A percentile compares a stretch with the other conserved stretches of the same genome.
Evolutionary conservation across 2,329 filamentous ascomycete genomes (phyloP).

Genomic region (Nakataea oryzae): DNA sequence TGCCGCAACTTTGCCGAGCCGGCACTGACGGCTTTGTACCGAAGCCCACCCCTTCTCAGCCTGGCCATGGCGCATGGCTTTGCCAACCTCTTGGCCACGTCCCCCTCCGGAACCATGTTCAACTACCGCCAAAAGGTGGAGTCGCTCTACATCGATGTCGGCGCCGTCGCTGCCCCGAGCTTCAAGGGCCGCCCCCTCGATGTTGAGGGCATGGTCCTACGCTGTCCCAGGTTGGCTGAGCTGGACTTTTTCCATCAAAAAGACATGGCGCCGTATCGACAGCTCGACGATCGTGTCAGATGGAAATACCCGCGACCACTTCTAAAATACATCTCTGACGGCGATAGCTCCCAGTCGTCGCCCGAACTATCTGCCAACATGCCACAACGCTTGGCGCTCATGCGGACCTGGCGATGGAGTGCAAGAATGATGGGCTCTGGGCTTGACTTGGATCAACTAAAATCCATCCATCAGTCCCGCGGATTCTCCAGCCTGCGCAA

Average conservation of each 20-base stretch:
- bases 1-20: constrained; percentile 62
- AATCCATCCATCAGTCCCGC: constrained; percentile 39
- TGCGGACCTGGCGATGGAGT: constrained; percentile 53
- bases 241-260: constrained; percentile 63
- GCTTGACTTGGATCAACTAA: constrained; percentile 37
- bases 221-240: constrained; percentile 55
- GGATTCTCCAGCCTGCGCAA: constrained; percentile 47
- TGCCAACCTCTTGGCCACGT: constrained; percentile 41
- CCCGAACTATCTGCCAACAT: background rate
- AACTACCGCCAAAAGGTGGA: constrained; percentile 66
- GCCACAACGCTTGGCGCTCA: constrained; percentile 2
- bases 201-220: constrained; percentile 41
- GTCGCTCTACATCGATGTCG: constrained; percentile 58
- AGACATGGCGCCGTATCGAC: constrained; percentile 57
- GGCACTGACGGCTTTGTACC: constrained; percentile 63
- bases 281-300: constrained; percentile 42
- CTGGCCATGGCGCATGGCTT: constrained; percentile 33
- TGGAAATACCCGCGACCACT: constrained; percentile 62
- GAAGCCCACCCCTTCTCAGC: constrained; percentile 51
- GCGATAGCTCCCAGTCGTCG: background rate
- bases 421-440: constrained; percentile 37
- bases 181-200: constrained; percentile 38
- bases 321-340: constrained; percentile 49
- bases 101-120: constrained; percentile 35
- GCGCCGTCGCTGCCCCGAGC: constrained; percentile 40